phyloP scores from a whole-genome alignment of 2,329 filamentous ascomycete species.

The Blastomyces silverae region DNA sequence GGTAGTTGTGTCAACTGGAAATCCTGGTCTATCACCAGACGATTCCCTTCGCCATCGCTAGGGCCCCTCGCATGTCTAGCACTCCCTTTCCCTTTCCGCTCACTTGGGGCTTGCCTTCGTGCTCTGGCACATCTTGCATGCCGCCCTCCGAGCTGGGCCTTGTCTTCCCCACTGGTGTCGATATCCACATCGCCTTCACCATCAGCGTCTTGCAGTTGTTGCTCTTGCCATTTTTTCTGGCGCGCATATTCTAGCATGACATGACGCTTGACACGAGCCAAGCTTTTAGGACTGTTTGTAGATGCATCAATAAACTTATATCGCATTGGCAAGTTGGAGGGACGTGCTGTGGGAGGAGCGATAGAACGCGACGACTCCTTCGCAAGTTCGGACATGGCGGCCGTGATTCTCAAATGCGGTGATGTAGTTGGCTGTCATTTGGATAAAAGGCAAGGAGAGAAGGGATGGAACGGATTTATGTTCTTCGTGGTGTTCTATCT shows the following conservation, averaged over 20 bases:
- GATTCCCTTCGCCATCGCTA: not conserved
- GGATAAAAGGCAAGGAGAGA: not conserved
- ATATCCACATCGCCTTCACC: not conserved
- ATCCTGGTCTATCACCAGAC: not conserved
- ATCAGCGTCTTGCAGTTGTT: not conserved
- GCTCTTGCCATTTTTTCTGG: conserved; percentile 27
- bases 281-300: conserved; percentile 32
- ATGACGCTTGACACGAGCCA: conserved; percentile 40
- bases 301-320: conserved; percentile 41
- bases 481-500: not conserved
- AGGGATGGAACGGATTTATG: not conserved
- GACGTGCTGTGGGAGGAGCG: not conserved
- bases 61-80: too few species aligned
- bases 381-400: conserved; percentile 20
- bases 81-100: conserved; percentile 1
- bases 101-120: conserved; percentile 2
- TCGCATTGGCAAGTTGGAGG: conserved; percentile 21
- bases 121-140: not conserved
- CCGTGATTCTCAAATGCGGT: not conserved
- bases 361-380: not conserved
- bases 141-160: too few species aligned
- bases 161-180: not conserved
- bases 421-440: not conserved
- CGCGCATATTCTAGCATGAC: conserved; percentile 42
- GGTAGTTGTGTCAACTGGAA: not conserved